Conservation (phyloP, 805 yeast genomes). For the Brettanomyces sp. region DNA sequence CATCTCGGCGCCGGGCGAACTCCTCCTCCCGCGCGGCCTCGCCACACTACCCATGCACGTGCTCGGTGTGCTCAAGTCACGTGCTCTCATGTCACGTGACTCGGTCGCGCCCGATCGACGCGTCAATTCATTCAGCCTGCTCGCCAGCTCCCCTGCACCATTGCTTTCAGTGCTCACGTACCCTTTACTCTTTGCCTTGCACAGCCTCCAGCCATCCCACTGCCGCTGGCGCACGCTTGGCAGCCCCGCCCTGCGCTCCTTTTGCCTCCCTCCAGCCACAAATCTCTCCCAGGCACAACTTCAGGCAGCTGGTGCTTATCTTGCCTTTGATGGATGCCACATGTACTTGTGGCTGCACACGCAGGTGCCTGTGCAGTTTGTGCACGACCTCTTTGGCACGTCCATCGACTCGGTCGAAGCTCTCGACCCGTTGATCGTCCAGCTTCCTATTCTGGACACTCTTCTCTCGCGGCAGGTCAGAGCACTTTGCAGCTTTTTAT, state of each 20-base stretch:
- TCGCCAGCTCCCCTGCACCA: conserved; percentile 47
- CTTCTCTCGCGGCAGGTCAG: conserved; percentile 61
- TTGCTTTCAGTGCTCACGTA: conserved; percentile 58
- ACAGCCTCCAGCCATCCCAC: conserved; percentile 51
- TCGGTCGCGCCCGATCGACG: conserved; percentile 52
- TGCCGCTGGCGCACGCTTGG: conserved; percentile 24
- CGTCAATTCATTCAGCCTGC: conserved; percentile 40
- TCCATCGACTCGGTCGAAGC: conserved; percentile 34
- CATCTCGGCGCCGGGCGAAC: conserved; percentile 43
- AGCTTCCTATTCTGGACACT: conserved; percentile 64
- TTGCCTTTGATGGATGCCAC: conserved; percentile 60
- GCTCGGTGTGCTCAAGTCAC: conserved; percentile 61
- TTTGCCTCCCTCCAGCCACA: conserved; percentile 40
- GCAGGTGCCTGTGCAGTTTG: conserved; percentile 53
- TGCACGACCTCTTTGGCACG: conserved; percentile 68
- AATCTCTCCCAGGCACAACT: conserved; percentile 34
- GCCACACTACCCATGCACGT: conserved; percentile 60
- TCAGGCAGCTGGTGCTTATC: conserved; percentile 65
- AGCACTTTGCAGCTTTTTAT: conserved; percentile 50
- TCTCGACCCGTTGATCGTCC: conserved; percentile 41
- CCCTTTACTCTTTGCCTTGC: conserved; percentile 72
- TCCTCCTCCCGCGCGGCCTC: conserved; percentile 76
- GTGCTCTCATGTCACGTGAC: conserved; percentile 44
- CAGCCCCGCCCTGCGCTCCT: conserved; percentile 21
- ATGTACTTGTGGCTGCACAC: conserved; percentile 61